Conservation (phyloP, 306 rosid species). For the Glycyrrhiza uralensis region DNA sequence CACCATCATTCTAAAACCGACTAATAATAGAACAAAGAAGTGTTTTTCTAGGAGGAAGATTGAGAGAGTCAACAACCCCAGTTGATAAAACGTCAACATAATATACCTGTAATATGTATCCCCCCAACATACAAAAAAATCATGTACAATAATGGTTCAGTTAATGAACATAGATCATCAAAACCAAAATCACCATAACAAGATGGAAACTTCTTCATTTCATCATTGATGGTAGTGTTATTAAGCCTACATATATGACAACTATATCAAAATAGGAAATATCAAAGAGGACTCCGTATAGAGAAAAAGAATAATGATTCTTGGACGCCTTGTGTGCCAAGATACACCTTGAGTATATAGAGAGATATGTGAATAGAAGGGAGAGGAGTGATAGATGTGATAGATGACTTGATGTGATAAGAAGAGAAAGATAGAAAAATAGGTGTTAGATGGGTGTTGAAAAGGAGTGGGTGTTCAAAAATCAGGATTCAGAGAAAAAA, state of each 20-base stretch:
- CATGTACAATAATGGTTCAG: not conserved
- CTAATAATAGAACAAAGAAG: not conserved
- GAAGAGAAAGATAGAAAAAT: too few relatives aligned
- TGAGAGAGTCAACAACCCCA: constrained; percentile 6
- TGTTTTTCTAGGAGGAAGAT: not conserved
- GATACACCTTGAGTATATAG: too few relatives aligned
- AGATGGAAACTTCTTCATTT: not conserved
- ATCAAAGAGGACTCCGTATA: not conserved
- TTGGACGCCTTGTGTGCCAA: too few relatives aligned
- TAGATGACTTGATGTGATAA: too few relatives aligned
- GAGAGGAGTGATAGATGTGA: too few relatives aligned
- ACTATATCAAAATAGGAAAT: not conserved
- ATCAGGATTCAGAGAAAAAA: too few relatives aligned
- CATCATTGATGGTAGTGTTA: not conserved
- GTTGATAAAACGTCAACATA: not conserved
- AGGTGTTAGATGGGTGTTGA: too few relatives aligned
- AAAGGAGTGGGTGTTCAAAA: too few relatives aligned
- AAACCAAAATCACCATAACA: not conserved
- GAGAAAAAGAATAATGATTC: too few relatives aligned
- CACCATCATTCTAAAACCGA: not conserved
- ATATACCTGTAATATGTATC: not conserved
- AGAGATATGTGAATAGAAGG: too few relatives aligned
- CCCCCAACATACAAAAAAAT: not conserved
- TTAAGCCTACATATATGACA: constrained; percentile 8
- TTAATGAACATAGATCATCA: not conserved